Percentiles rank a stretch among this genome's conserved stretches.
phyloP scores from a whole-genome alignment of 257 asterid species.

The Thymus quinquecostatus region DNA sequence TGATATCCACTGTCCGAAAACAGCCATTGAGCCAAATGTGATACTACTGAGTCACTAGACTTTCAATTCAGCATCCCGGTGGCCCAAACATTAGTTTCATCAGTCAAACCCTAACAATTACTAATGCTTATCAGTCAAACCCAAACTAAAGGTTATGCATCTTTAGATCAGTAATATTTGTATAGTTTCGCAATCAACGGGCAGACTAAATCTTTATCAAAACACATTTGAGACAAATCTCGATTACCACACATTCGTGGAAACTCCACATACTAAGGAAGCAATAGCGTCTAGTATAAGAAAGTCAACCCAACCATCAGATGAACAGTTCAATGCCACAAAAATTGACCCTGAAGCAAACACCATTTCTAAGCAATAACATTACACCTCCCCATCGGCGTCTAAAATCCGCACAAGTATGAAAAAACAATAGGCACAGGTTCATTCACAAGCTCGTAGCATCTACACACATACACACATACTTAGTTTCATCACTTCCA shows the following conservation, averaged over 20 bases:
- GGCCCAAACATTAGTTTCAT: background rate
- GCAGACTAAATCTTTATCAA: slow-evolving; percentile 5
- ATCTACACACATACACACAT: slow-evolving; percentile 3
- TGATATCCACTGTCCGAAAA: slow-evolving; percentile 8
- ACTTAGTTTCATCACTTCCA: background rate
- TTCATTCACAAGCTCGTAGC: slow-evolving; percentile 21
- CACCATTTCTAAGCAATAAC: background rate
- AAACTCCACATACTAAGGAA: slow-evolving; percentile 12
- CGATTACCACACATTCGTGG: slow-evolving; percentile 7
- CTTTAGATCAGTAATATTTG: background rate
- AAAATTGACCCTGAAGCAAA: background rate
- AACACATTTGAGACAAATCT: background rate
- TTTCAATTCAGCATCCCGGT: background rate
- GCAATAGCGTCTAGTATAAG: background rate
- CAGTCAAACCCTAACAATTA: background rate
- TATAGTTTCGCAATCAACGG: background rate
- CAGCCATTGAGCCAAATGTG: background rate
- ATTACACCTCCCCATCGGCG: background rate
- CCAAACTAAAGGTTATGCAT: background rate
- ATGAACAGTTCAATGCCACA: slow-evolving; percentile 22
- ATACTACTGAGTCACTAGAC: background rate
- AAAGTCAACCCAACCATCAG: slow-evolving; percentile 17
- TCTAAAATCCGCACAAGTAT: slow-evolving; percentile 25
- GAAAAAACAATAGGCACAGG: slow-evolving; percentile 7
- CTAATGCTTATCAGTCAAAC: background rate